Base-by-base conservation (phyloP, 2,329 filamentous ascomycete genomes). In the Ophiostoma tasmaniense region DNA sequence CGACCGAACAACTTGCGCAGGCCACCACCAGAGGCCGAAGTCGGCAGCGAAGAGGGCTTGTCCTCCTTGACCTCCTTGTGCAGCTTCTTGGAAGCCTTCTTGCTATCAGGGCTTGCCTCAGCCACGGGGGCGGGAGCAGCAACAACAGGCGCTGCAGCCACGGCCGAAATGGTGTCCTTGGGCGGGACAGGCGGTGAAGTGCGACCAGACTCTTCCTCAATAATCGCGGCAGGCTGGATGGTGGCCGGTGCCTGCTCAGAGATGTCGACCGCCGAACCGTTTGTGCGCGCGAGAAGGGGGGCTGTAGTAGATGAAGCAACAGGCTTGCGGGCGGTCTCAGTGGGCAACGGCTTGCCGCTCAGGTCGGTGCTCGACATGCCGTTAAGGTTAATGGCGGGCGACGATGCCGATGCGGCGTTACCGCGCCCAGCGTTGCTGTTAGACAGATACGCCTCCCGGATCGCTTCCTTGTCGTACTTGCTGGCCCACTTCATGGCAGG, bases 401-500 rank as follows among this genome's bases (percentile, higher is more conserved):
- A 50, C 4, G 72, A 72, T 45, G 50, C 33, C 1, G 71, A 67
- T 14, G 68, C 68, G 7, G 37, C 35, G 42, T 59, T 67, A 39
- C 91, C 91, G 70, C 87, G 90, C 28, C 93, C 93, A 59, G 90
- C 88, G 73, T 84, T 87, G 65, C 80, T 81, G 76, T 96, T 89
- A 64, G 87, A 86, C 67, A 98, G 83, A 78, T 98, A 98, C n/a
- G 91, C 88, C 72, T 92, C 88, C 68, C 93, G 89, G 71, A 96
- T 89, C 8, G 89, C 84, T 75, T 95, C 89, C 79, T 95, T 96
- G 79, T 98, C 95, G 76, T 97, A 98, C 75, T 93, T 93, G 78
- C 85, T 94, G 39, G 94, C 92, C 95, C 95, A 99, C 78, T 97
- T 96, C 89, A 99, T 90, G 0, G 95, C 95, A 30, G 93, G 91